Percentiles rank a stretch among this genome's conserved stretches.
Conservation (phyloP, 192 early-diverging fungal species). For the Linnemannia zychae region DNA sequence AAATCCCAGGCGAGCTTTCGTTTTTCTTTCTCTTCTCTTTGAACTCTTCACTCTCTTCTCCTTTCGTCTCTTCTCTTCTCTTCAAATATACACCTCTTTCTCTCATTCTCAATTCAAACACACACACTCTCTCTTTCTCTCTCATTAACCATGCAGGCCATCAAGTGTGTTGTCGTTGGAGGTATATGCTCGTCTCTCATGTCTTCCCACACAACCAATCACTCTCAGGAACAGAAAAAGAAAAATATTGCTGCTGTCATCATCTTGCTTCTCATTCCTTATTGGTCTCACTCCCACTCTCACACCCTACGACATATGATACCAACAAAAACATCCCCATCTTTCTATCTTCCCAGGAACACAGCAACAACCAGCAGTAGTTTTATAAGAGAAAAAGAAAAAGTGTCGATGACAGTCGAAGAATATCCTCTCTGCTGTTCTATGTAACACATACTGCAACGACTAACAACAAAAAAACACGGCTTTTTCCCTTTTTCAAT, state of each 20-base stretch:
- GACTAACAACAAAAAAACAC: neutral
- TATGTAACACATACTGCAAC: neutral
- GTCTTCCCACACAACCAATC: neutral
- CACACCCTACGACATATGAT: neutral
- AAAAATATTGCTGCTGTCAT: neutral
- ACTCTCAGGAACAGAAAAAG: neutral
- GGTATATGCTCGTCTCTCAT: constrained; percentile 12
- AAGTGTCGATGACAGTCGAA: too few species aligned
- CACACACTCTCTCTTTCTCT: neutral
- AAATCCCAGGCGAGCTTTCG: neutral
- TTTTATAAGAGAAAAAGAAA: too few species aligned
- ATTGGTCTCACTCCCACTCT: neutral
- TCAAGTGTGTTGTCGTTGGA: constrained; percentile 93
- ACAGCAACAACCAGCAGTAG: neutral
- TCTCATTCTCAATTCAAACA: neutral
- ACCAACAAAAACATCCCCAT: neutral
- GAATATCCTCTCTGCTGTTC: neutral
- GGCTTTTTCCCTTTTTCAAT: neutral
- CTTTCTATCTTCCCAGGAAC: neutral
- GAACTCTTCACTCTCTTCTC: neutral
- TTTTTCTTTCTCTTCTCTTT: neutral
- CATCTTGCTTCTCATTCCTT: neutral
- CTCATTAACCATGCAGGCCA: constrained; percentile 79
- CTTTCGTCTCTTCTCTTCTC: neutral
- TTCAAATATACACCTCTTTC: neutral